phyloP scores from a whole-genome alignment of 2,329 filamentous ascomycete genomes.

The Hymenoscyphus salicellus region DNA sequence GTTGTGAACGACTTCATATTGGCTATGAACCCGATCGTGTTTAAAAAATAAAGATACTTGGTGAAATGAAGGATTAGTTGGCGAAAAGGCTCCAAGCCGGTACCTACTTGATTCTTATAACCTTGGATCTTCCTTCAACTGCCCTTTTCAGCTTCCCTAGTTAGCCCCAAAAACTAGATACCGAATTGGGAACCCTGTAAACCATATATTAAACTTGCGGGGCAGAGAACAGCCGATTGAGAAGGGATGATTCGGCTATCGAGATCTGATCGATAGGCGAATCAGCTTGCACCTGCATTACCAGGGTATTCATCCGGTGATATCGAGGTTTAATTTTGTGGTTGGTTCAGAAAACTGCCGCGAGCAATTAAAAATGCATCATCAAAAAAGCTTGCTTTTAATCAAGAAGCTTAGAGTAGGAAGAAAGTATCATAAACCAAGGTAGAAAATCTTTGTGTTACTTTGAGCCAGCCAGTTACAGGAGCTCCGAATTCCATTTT shows the following conservation, averaged over 20 bases:
- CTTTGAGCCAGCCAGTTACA: background rate
- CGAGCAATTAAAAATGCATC: background rate
- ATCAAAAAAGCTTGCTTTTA: slow-evolving; percentile 6
- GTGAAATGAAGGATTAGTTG: slow-evolving; percentile 9
- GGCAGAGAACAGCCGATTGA: slow-evolving; percentile 7
- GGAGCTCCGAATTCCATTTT: background rate
- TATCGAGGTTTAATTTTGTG: slow-evolving; percentile 12
- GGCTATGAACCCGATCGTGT: background rate
- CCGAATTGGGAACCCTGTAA: background rate
- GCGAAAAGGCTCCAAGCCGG: slow-evolving; percentile 7
- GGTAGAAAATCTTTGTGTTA: background rate
- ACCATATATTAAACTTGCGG: slow-evolving; percentile 5
- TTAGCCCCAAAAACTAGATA: too few relatives aligned
- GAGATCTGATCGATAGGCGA: slow-evolving; percentile 12
- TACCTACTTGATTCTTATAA: slow-evolving; percentile 15
- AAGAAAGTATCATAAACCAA: background rate
- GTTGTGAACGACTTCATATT: slow-evolving; percentile 18
- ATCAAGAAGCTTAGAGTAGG: background rate
- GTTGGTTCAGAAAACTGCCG: slow-evolving; percentile 12
- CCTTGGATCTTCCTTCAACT: slow-evolving; percentile 5
- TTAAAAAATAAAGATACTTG: background rate
- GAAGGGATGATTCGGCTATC: slow-evolving; percentile 7
- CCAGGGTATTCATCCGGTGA: slow-evolving; percentile 13
- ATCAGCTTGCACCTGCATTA: slow-evolving; percentile 7
- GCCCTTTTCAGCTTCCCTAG: too few relatives aligned